Base-by-base conservation (phyloP, 495 filamentous ascomycete genomes). In the Aspergillus campestris region DNA sequence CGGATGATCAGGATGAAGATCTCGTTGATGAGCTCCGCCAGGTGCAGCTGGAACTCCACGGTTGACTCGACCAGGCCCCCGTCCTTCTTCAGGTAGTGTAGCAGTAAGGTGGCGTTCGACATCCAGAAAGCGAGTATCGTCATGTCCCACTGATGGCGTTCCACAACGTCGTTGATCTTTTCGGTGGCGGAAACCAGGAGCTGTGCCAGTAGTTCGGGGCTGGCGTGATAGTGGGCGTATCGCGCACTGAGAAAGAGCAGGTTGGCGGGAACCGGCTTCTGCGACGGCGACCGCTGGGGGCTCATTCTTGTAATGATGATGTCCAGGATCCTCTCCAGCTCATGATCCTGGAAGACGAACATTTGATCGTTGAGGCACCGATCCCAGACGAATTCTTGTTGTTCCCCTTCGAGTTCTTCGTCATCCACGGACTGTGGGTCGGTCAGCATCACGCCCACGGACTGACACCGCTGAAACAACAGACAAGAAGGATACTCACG, bases 291-390 rank as follows among this genome's bases (percentile, higher is more conserved):
- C 49, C 92, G 75, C 63, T 96, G 90, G 0, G 92, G 92, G 0
- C 87, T 90, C 92, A 99, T 99, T 62, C 94, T 89, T 45, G 92
- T 97, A 57, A 99, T 94, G 56, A 96, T 82, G 37, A 99, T 89
- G 55, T 95, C 86, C 41, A 99, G 77, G 47, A 97, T 95, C 44
- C 81, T 79, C 41, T 86, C 82, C 38, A 99, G 67, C 48, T 97
- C 94, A 56, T 78, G 79, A 43, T 99, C 94, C 66, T 97, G 94
- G 61, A 99, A 97, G 18, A 99, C 92, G 56, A 99, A 99, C 92
- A 99, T 99, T 59, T 99, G 92, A 62, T 99, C 92, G 58, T 95
- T 89, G 36, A 95, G 69, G 66, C 92, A 99, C 57, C 83, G 75
- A 55, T 87, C 85, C 92, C 92, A 99, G n/a, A 95, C 82, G 52